Base-by-base conservation (phyloP, 139 green algal species). In the Chlamydomonas asymmetrica region DNA sequence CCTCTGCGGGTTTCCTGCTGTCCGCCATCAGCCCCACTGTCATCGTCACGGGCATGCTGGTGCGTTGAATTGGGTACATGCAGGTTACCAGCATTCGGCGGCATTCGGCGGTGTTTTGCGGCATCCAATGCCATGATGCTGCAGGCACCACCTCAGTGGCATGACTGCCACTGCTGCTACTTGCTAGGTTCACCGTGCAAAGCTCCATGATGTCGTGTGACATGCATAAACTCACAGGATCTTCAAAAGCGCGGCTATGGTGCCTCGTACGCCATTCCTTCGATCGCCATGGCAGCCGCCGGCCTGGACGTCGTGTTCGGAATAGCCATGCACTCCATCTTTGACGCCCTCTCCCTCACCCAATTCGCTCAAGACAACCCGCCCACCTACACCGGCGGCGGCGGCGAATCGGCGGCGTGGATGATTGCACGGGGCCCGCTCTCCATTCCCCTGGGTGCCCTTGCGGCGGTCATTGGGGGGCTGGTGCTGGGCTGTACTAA, bases 221-320 rank as follows among this genome's bases (percentile, higher is more conserved):
- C n/a, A n/a, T n/a, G n/a, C n/a, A n/a, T n/a, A n/a, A n/a, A n/a
- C n/a, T n/a, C n/a, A n/a, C n/a, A n/a, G n/a, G 59, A 66, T 32
- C n/a, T 66, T 22, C 59, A 66, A 32, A 32, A n/a, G 59, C 23
- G n/a, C 20, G 22, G 59, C 27, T 66, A 32, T 66, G 59, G 59
- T 20, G n/a, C n/a, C n/a, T n/a, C n/a, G n/a, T n/a, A n/a, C n/a
- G 59, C 22, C n/a, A 66, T 66, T 27, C 59, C 59, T 22, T 66
- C 59, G 23, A 66, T 66, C 31, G 59, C 27, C 27, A 66, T 66
- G 59, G 59, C 59, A 22, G 22, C 59, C 20, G 59, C 59, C n/a
- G 59, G 59, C 59, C 22, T 66, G 13, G 59, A 66, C 59, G 59
- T 66, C 59, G n/a, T 66, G 13, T 22, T 66, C n/a, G 59, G 59